Conservation (phyloP, 208 protist genomes). For the Trypanosoma mega region DNA sequence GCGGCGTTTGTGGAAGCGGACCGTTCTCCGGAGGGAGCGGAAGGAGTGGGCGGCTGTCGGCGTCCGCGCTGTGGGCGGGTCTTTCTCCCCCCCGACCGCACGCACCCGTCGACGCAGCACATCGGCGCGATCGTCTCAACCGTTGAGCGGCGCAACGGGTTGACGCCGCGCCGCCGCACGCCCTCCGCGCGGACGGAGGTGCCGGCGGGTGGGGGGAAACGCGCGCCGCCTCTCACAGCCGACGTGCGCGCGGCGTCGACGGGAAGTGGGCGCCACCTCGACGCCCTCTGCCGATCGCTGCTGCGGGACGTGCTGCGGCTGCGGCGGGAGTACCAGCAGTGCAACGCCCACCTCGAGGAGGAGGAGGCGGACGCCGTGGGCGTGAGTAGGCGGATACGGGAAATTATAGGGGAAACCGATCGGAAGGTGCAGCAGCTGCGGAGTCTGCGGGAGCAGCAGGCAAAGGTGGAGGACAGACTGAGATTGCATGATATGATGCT, state of each 20-base stretch:
- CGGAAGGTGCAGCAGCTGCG: constrained; percentile 62
- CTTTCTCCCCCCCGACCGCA: constrained; percentile 29
- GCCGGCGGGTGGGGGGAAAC: neutral
- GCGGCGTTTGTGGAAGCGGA: too few relatives aligned
- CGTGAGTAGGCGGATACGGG: constrained; percentile 64
- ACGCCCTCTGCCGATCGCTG: constrained; percentile 43
- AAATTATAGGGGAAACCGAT: constrained; percentile 56
- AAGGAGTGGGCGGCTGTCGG: constrained; percentile 8
- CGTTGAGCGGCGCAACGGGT: constrained; percentile 68
- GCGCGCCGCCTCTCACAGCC: neutral
- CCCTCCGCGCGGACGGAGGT: constrained; percentile 3
- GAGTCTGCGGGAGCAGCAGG: constrained; percentile 51
- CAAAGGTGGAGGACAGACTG: constrained; percentile 37
- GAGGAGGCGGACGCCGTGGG: constrained; percentile 49
- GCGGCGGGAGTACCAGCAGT: constrained; percentile 46
- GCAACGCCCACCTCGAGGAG: constrained; percentile 44
- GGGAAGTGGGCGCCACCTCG: constrained; percentile 28
- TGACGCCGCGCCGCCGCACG: constrained; percentile 15
- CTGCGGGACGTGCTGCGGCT: constrained; percentile 51
- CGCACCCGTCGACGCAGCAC: constrained; percentile 52
- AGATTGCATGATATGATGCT: constrained; percentile 62
- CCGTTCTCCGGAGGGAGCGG: neutral
- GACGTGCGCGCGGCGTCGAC: neutral
- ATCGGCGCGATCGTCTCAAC: constrained; percentile 64
- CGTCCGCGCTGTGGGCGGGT: constrained; percentile 6